Evolutionary conservation across 1,284 basidiomycete species (phyloP).

Genomic region (Pascua sp.): DNA sequence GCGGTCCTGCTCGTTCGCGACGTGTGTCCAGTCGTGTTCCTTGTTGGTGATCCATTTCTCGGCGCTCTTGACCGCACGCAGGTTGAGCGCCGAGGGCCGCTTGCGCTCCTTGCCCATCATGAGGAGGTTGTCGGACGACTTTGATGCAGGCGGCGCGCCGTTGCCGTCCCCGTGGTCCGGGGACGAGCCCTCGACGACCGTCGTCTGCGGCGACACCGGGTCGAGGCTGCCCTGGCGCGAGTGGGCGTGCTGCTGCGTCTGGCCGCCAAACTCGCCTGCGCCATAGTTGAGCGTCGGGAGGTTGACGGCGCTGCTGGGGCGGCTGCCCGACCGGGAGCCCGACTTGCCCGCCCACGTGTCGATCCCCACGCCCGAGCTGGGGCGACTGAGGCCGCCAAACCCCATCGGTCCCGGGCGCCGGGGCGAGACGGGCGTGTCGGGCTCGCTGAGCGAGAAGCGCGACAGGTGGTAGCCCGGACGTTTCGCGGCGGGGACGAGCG

Average conservation of each 20-base stretch:
- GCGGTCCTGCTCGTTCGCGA: slow-evolving; percentile 48
- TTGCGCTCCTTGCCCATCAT: slow-evolving; percentile 24
- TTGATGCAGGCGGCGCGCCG: slow-evolving; percentile 1
- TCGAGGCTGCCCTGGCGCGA: neutral
- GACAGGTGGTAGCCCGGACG: slow-evolving; percentile 66
- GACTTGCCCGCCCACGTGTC: neutral
- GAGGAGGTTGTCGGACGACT: slow-evolving; percentile 33
- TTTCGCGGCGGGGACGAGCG: slow-evolving; percentile 64
- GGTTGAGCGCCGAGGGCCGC: slow-evolving; percentile 23
- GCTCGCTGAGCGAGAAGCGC: slow-evolving; percentile 50
- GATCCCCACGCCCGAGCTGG: neutral
- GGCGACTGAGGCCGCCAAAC: neutral
- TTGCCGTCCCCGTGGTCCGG: no score
- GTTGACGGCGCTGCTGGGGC: no score
- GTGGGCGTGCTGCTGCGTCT: no score
- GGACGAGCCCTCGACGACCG: no score
- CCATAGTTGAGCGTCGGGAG: no score
- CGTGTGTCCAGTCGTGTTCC: neutral
- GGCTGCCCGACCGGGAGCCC: no score
- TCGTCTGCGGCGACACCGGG: slow-evolving; percentile 17
- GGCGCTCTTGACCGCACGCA: slow-evolving; percentile 32
- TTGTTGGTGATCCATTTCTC: slow-evolving; percentile 38
- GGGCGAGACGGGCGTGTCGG: neutral
- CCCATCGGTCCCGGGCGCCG: neutral
- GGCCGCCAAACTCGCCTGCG: no score